Evolutionary conservation across 2,329 filamentous ascomycete genomes (phyloP), one percentile per base, ranked within the genome.

Genomic region (Fusarium sp.): DNA sequence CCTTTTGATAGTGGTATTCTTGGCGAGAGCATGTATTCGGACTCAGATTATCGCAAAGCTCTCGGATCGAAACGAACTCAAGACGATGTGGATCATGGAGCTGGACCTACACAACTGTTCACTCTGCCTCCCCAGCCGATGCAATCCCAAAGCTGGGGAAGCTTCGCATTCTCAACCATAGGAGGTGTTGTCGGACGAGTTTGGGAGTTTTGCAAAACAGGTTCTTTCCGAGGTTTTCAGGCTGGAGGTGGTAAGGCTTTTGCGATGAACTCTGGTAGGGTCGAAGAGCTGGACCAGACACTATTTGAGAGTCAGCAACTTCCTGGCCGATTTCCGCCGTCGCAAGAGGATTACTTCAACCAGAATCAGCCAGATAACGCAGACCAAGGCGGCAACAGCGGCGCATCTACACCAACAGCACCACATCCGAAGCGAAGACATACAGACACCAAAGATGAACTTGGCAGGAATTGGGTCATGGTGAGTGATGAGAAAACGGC

Each of bases 191-290:
- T 92, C 3, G 92, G 93, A 20, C 95, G 91, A 76, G 90, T 97
- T 1, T 94, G 93, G 88, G 89, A 94, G 73, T 96, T 97, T 75
- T 97, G 95, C 83, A 93, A 85, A 79, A 83, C 84, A 0, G 89
- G 87, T 12, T 89, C 92, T 0, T 97, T 98, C 77, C 87, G 88
- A 59, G 95, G 95, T 0, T 98, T 98, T 79, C 91, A 95, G 68
- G 94, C 95, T 15, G 95, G 95, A 11, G 93, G 92, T 6, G 95
- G 95, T 12, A 85, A 85, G 65, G 90, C 89, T 30, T 97, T 95
- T 76, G 83, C 87, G 10, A 82, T 93, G 73, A 69, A 69, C 20
- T 63, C 69, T 17, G 73, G 64, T 11, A 67, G 67, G n/a, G 45
- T 77, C 17, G 61, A 74, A 44, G 76, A 78, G 48, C 50, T 73